A percentile compares a stretch with the other conserved stretches of the same genome.
phyloP scores from a whole-genome alignment of 2,329 filamentous ascomycete genomes.

The Cladorrhinum sp. region DNA sequence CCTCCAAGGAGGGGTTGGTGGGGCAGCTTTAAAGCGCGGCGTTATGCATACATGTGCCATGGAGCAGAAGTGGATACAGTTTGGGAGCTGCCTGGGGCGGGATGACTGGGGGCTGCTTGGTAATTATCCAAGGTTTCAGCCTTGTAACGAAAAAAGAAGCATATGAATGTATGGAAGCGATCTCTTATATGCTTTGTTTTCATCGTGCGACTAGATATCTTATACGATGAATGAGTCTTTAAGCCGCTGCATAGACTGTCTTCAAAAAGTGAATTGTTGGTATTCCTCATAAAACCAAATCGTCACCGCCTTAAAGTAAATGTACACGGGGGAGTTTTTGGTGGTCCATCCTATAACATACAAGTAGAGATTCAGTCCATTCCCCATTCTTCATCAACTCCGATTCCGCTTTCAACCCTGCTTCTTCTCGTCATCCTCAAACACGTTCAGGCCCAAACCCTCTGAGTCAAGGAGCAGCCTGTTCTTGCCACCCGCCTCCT shows the following conservation, averaged over 20 bases:
- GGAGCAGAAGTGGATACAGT: neutral
- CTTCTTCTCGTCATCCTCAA: conserved; percentile 49
- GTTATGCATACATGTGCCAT: neutral
- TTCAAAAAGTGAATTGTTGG: neutral
- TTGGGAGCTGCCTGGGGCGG: neutral
- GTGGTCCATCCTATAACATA: conserved; percentile 31
- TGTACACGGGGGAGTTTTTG: conserved; percentile 4
- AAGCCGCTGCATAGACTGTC: neutral
- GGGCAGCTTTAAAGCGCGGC: conserved; percentile 1
- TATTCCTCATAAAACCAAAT: neutral
- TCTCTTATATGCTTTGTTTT: neutral
- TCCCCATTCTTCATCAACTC: conserved; percentile 8
- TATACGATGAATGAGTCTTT: neutral
- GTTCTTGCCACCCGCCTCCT: conserved; percentile 84
- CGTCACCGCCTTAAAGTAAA: conserved; percentile 1
- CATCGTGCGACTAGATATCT: neutral
- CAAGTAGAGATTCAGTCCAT: conserved; percentile 45
- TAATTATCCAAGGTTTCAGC: neutral
- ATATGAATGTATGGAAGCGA: neutral
- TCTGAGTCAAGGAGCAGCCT: conserved; percentile 90
- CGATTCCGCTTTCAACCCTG: conserved; percentile 31
- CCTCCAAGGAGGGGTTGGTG: conserved; percentile 2
- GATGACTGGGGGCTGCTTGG: conserved; percentile 1
- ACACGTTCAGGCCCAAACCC: conserved; percentile 87
- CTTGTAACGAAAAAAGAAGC: neutral